Conservation (phyloP, 2,329 filamentous ascomycete species). For the Sphaerulina musiva region DNA sequence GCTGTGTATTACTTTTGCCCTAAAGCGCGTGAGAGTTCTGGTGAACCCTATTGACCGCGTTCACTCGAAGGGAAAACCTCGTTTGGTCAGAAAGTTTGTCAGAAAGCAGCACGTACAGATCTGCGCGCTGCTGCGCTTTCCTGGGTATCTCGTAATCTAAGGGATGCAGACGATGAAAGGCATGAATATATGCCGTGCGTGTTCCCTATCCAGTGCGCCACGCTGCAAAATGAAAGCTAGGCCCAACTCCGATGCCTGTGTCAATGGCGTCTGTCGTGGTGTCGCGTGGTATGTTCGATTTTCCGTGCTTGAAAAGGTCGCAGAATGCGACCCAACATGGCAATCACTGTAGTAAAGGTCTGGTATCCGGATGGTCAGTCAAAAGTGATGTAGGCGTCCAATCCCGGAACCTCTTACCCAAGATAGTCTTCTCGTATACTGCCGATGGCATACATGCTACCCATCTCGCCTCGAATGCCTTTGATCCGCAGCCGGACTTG, state of each 20-base stretch:
- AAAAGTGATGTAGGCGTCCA: background rate
- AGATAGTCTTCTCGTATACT: slow-evolving; percentile 73
- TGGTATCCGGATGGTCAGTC: slow-evolving; percentile 1
- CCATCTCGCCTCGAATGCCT: slow-evolving; percentile 86
- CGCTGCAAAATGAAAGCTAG: slow-evolving; percentile 10
- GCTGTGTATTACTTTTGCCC: too few species aligned
- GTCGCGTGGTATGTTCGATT: background rate
- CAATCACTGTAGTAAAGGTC: slow-evolving; percentile 11
- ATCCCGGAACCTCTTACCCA: slow-evolving; percentile 22
- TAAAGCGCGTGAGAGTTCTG: too few species aligned
- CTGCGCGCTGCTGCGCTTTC: background rate
- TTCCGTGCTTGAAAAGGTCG: background rate
- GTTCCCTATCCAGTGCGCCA: slow-evolving; percentile 14
- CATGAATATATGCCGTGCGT: slow-evolving; percentile 1
- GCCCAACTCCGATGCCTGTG: background rate
- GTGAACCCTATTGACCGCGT: too few species aligned
- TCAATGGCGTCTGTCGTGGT: background rate
- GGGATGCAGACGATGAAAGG: slow-evolving; percentile 11
- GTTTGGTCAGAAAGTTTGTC: background rate
- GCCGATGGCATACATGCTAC: slow-evolving; percentile 92
- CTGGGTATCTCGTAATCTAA: slow-evolving; percentile 20
- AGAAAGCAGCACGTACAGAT: background rate
- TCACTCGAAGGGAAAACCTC: too few species aligned
- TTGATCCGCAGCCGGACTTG: slow-evolving; percentile 92
- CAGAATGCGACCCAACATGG: background rate